Evolutionary conservation across 768 basidiomycete genomes (phyloP), one percentile per base, ranked within the genome.

Genomic region (Trametes coccinea): DNA sequence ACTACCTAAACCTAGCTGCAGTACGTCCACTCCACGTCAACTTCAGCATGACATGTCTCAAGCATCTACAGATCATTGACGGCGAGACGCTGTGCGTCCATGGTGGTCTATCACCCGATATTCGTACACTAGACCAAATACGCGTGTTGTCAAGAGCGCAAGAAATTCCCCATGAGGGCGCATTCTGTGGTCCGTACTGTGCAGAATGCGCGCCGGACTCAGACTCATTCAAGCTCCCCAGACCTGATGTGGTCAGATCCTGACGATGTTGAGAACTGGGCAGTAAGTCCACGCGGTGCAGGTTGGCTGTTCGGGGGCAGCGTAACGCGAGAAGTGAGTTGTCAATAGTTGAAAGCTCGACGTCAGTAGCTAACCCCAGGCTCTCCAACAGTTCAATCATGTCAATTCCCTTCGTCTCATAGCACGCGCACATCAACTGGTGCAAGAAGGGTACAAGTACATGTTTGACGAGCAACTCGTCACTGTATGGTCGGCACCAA

Each of bases 221-320:
- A 31, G 30, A n/a, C 48, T 49, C 3, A 49, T 29, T 22, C 30
- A 3, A 27, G 11, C 31, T 2, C 14, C 2, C 10, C 14, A 94
- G 94, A 98, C 71, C 83, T 98, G 11, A 97, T 98, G 94, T 98
- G 96, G 96, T 94, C 92, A 39, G 95, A 98, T 73, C 95, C 90
- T 3, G 95, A 98, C 70, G 92, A 96, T 45, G 89, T 96, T 43
- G 90, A 92, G 43, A 95, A 90, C 44, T 98, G 96, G 96, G 95
- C 94, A 4, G 93, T 98, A 56, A 95, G 93, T 66, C 96, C 96
- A 4, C 83, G 96, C 41, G 96, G 96, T 17, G 96, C 96, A 5
- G 96, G 96, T 0, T 98, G 94, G 91, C 77, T 97, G 22, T 97
- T 98, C 66, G 95, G 95, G 6, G 87, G 82, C 13, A 86, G 80